Evolutionary conservation across 345 rosid species (phyloP).

Genomic region (Atalantia buxifolia): DNA sequence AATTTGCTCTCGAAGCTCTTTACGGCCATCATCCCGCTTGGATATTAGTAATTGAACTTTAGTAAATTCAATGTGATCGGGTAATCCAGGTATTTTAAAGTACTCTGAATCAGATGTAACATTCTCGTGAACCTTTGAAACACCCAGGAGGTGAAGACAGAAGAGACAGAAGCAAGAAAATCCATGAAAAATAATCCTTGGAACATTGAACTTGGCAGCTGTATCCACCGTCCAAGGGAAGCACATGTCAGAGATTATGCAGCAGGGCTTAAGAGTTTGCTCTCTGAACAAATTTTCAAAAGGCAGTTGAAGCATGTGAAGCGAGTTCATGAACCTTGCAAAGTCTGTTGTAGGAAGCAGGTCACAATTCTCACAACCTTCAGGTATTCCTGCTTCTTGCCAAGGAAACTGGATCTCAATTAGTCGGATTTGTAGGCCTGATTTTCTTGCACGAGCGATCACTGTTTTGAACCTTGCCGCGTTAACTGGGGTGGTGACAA

Average conservation of each 20-base stretch:
- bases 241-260: background rate
- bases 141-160: background rate
- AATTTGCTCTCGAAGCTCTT: background rate
- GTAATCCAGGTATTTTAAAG: slow-evolving; percentile 28
- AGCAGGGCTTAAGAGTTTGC: background rate
- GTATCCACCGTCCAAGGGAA: background rate
- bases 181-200: background rate
- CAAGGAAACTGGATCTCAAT: background rate
- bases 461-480: background rate
- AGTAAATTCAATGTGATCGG: slow-evolving; percentile 17
- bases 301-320: background rate
- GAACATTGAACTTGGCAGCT: background rate
- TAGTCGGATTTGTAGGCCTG: background rate
- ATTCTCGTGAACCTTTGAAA: slow-evolving; percentile 23
- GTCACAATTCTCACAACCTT: background rate
- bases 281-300: background rate
- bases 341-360: background rate
- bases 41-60: slow-evolving; percentile 17
- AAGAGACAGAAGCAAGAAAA: background rate
- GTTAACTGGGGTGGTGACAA: background rate
- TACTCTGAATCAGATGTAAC: slow-evolving; percentile 26
- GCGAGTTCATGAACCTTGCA: background rate
- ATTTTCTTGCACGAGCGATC: background rate
- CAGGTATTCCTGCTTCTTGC: background rate
- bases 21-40: background rate